Evolutionary conservation across 2,329 filamentous ascomycete species (phyloP).

Genomic region (Penicillium olsonii): DNA sequence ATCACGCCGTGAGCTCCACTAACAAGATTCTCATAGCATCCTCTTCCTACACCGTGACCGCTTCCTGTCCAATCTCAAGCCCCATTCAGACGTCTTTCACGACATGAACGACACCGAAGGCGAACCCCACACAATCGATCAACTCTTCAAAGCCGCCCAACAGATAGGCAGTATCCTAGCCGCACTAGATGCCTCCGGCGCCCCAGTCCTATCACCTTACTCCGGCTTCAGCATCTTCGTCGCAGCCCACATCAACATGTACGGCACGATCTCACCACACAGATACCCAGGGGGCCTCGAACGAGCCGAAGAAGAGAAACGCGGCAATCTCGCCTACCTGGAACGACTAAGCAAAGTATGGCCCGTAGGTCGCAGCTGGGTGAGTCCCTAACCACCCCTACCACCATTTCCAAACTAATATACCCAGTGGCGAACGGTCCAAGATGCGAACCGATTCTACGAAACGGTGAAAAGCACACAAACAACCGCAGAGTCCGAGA

Average conservation of each 20-base stretch:
- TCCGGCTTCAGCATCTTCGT: slow-evolving; percentile 42
- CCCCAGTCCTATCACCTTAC: slow-evolving; percentile 39
- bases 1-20: neutral
- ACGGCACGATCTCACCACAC: slow-evolving; percentile 36
- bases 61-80: slow-evolving; percentile 35
- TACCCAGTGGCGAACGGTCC: slow-evolving; percentile 36
- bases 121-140: slow-evolving; percentile 28
- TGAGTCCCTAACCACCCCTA: slow-evolving; percentile 10
- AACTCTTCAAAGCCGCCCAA: slow-evolving; percentile 37
- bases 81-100: slow-evolving; percentile 23
- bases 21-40: slow-evolving; percentile 23
- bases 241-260: slow-evolving; percentile 42
- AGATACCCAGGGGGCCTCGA: slow-evolving; percentile 35
- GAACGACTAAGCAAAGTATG: slow-evolving; percentile 35
- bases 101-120: slow-evolving; percentile 16
- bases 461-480: slow-evolving; percentile 33
- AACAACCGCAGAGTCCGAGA: slow-evolving; percentile 18
- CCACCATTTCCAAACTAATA: slow-evolving; percentile 2
- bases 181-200: slow-evolving; percentile 32
- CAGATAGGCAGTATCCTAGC: slow-evolving; percentile 34
- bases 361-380: slow-evolving; percentile 39
- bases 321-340: slow-evolving; percentile 33
- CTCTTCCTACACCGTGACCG: slow-evolving; percentile 39
- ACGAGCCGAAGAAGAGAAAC: slow-evolving; percentile 35
- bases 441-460: slow-evolving; percentile 40